Evolutionary conservation across 108 stramenopile species (phyloP), one percentile per base, ranked within the genome.

Genomic region (Cylindrotheca fusiformis): DNA sequence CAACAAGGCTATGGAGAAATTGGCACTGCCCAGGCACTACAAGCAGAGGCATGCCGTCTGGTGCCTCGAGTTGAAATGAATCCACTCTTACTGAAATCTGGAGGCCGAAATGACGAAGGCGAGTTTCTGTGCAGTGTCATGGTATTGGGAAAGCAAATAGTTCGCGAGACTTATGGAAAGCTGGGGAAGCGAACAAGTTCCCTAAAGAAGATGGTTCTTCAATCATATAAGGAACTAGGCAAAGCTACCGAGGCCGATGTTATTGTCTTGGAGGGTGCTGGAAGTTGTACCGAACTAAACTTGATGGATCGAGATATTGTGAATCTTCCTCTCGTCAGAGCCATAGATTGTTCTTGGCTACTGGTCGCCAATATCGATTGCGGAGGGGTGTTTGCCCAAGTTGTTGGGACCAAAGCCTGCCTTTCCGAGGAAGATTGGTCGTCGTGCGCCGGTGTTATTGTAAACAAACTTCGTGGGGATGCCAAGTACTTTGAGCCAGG

Each of bases 31-130:
- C 75, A 76, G 29, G 32, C 55, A n/a, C 29, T 76, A 29, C 75
- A 76, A 52, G 75, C 75, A n/a, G 68, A 76, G 48, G 75, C 75
- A 21, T 76, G 75, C 47, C 62, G 56, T 21, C 29, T 76, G 23
- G 19, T 76, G 1, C 75, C 75, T n/a, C 68, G 75, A 3, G 75
- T 76, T 23, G 75, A 76, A 60, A 76, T 76, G 75, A 76, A 76
- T 52, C 75, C 75, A 1, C 32, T 76, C 18, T 48, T 69, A 8
- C 28, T 76, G 33, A 69, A 69, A 36, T 65, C 68, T 1, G 68
- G 75, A 24, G 63, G 74, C 3, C 45, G 53, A 41, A 60, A 61
- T 25, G 62, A 58, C 17, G 46, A 64, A 12, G 68, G 63, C 49
- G 74, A 66, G 52, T 55, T 36, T 14, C 18, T 76, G 57, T 69